A percentile compares a stretch with the other conserved stretches of the same genome.
phyloP scores from a whole-genome alignment of 192 early-diverging fungal genomes.

The Ambispora gerdemannii region DNA sequence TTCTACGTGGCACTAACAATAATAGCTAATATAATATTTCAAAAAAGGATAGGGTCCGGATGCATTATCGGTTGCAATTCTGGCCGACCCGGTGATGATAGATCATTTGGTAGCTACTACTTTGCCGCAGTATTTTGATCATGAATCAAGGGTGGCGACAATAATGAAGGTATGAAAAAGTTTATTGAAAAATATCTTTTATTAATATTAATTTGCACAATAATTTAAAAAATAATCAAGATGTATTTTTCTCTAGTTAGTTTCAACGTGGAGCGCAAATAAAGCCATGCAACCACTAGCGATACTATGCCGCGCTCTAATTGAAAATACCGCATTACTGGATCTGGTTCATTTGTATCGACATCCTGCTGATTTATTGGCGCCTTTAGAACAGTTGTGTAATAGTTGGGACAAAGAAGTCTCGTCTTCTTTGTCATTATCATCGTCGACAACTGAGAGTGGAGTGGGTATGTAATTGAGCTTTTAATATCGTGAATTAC shows the following conservation, averaged over 20 bases:
- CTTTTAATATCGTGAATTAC: neutral
- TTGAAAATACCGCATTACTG: neutral
- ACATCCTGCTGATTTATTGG: conserved; percentile 18
- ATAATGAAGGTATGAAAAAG: conserved; percentile 8
- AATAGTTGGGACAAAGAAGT: conserved; percentile 15
- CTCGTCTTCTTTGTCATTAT: too few relatives aligned
- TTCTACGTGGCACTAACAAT: too few relatives aligned
- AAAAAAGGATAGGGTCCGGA: conserved; percentile 3
- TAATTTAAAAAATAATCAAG: neutral
- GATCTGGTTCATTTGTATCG: conserved; percentile 26
- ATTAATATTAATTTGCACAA: neutral
- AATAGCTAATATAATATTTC: neutral
- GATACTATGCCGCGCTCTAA: conserved; percentile 12
- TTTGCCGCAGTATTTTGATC: conserved; percentile 6
- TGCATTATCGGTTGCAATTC: neutral
- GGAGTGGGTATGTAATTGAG: conserved; percentile 1
- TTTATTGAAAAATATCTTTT: neutral
- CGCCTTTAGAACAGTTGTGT: conserved; percentile 16
- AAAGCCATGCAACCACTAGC: neutral
- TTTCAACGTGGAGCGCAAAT: conserved; percentile 9
- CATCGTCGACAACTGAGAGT: too few relatives aligned
- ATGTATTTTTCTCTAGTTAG: neutral
- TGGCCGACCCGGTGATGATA: conserved; percentile 9
- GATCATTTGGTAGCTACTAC: conserved; percentile 12
- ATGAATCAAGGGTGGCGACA: conserved; percentile 24